Evolutionary conservation across 139 green algal genomes (phyloP).

Genomic region (Chlorella sp.): DNA sequence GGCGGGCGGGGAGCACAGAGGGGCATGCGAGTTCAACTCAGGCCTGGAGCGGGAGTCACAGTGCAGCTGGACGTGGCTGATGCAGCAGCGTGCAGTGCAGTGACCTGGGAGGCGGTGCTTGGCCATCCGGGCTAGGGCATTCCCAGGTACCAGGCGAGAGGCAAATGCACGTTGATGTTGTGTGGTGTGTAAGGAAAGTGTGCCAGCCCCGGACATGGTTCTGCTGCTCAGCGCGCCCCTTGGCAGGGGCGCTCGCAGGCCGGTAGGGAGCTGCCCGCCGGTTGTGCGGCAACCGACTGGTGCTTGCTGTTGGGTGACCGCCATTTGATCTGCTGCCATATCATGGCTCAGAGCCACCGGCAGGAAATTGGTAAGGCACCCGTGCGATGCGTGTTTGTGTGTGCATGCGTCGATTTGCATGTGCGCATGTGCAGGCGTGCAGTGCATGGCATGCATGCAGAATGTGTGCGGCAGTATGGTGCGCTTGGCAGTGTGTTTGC

Average conservation of each 20-base stretch:
- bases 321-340: slow-evolving; percentile 78
- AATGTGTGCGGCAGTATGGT: no score
- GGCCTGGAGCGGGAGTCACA: neutral
- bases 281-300: neutral
- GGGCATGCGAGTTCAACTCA: no score
- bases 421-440: no score
- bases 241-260: neutral
- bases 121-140: no score
- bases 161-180: neutral
- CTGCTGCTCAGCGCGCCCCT: slow-evolving; percentile 1
- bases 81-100: neutral
- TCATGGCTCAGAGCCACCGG: slow-evolving; percentile 32
- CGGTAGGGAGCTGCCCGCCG: neutral
- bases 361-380: slow-evolving; percentile 84
- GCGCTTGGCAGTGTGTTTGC: no score
- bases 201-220: slow-evolving; percentile 15
- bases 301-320: slow-evolving; percentile 62
- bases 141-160: neutral
- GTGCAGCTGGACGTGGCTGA: neutral
- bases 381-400: neutral
- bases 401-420: neutral
- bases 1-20: no score
- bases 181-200: neutral
- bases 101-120: no score
- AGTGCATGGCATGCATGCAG: no score